phyloP scores from a whole-genome alignment of 2,329 filamentous ascomycete genomes.

The Dichotomopilus funicola region DNA sequence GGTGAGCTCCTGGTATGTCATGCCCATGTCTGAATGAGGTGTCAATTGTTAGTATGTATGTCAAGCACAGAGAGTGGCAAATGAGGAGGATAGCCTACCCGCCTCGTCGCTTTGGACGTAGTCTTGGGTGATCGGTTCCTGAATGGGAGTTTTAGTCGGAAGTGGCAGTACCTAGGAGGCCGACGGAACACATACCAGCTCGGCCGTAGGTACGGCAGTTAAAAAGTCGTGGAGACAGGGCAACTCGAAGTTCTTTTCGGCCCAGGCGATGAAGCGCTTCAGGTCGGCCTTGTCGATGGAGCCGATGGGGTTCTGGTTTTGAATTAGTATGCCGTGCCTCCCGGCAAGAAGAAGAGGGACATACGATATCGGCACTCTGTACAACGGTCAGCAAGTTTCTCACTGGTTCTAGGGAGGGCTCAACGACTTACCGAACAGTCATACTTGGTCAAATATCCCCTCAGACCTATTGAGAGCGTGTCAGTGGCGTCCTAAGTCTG shows the following conservation, averaged over 20 bases:
- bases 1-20: constrained; percentile 43
- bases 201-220: constrained; percentile 54
- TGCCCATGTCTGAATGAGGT: constrained; percentile 37
- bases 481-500: not conserved
- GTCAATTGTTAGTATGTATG: not conserved
- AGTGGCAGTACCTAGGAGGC: not conserved
- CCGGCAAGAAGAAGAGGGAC: not conserved
- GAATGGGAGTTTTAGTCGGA: not conserved
- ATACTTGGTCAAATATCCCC: constrained; percentile 61
- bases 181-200: constrained; percentile 33
- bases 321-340: not conserved
- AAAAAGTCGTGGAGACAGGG: constrained; percentile 62
- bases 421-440: constrained; percentile 39
- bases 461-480: constrained; percentile 33
- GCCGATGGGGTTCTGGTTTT: constrained; percentile 50
- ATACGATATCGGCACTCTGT: constrained; percentile 21
- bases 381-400: not conserved
- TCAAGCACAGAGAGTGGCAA: no score
- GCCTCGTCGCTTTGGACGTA: constrained; percentile 47
- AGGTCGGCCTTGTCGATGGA: constrained; percentile 59
- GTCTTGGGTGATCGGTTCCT: constrained; percentile 54
- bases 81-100: constrained; percentile 14
- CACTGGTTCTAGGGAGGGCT: not conserved
- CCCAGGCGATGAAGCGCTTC: constrained; percentile 65
- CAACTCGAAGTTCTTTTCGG: constrained; percentile 50